Evolutionary conservation across 2,329 filamentous ascomycete genomes (phyloP).

Genomic region (Diaporthe ilicicola): DNA sequence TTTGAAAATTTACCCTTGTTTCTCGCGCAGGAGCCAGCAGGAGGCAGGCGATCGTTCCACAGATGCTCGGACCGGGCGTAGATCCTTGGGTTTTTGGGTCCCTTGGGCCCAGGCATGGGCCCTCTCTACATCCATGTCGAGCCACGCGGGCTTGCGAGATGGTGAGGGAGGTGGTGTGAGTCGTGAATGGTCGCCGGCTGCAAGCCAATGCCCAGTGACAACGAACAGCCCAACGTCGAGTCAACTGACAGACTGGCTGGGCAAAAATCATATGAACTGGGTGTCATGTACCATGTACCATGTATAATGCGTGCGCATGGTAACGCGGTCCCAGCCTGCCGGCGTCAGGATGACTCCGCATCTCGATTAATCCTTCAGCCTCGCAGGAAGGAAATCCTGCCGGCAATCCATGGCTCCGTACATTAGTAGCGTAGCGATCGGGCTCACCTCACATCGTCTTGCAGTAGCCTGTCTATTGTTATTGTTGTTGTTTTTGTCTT

Average conservation of each 20-base stretch:
- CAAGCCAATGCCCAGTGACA: neutral
- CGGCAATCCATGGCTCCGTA: constrained; percentile 20
- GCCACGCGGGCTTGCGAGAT: constrained; percentile 25
- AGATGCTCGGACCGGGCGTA: constrained; percentile 4
- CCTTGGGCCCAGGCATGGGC: neutral
- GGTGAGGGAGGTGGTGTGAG: constrained; percentile 11
- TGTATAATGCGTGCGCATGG: neutral
- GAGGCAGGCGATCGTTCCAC: constrained; percentile 19
- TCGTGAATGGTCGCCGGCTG: neutral
- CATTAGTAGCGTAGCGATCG: constrained; percentile 3
- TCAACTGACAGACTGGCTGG: neutral
- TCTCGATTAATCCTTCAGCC: constrained; percentile 25
- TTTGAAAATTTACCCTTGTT: constrained; percentile 21
- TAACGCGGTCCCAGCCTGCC: constrained; percentile 1
- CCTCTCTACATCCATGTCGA: constrained; percentile 26
- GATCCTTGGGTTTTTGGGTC: neutral
- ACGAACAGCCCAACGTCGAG: neutral
- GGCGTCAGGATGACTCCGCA: constrained; percentile 16
- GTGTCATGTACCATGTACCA: too few species aligned
- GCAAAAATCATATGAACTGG: too few species aligned
- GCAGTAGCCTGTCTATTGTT: constrained; percentile 6
- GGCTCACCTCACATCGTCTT: constrained; percentile 20
- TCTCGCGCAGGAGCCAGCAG: constrained; percentile 18
- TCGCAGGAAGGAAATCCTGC: constrained; percentile 23
- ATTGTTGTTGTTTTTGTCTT: neutral